phyloP scores from a whole-genome alignment of 768 basidiomycete species.

The Leucocoprinus sp. region DNA sequence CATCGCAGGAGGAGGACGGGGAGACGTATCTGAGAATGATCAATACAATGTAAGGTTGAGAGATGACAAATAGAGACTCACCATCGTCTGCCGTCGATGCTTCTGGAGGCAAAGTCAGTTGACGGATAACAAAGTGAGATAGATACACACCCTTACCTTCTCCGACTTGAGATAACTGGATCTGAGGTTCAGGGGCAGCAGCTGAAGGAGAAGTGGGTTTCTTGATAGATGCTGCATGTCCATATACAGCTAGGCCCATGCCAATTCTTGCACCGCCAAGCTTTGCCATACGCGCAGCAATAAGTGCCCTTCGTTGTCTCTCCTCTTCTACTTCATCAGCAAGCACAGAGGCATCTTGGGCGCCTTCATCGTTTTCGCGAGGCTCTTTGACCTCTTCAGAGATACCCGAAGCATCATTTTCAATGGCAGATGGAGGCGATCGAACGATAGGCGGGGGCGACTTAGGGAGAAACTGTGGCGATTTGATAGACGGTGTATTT shows the following conservation, averaged over 20 bases:
- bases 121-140: neutral
- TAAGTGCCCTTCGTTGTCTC: conserved; percentile 71
- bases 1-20: conserved; percentile 45
- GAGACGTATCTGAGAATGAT: conserved; percentile 16
- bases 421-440: conserved; percentile 1
- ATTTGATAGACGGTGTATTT: conserved; percentile 20
- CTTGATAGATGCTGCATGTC: conserved; percentile 28
- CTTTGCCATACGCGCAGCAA: conserved; percentile 90
- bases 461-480: conserved; percentile 14
- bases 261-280: conserved; percentile 81
- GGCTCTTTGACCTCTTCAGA: conserved; percentile 5
- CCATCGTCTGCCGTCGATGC: neutral
- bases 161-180: neutral
- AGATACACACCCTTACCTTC: neutral
- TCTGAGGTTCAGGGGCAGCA: neutral
- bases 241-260: conserved; percentile 71
- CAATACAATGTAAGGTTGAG: neutral
- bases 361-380: conserved; percentile 10
- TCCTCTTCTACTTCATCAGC: conserved; percentile 62
- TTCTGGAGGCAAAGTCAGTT: neutral
- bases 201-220: conserved; percentile 13
- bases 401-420: conserved; percentile 13
- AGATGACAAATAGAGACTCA: neutral
- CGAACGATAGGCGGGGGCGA: conserved; percentile 14
- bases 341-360: conserved; percentile 21